Percentiles rank a stretch among this genome's conserved stretches.
These are phyloP conservation scores for Craterostigma plantagineum DNA, from an alignment of 257 asterid species.

Conservation along the genomic window DNA sequence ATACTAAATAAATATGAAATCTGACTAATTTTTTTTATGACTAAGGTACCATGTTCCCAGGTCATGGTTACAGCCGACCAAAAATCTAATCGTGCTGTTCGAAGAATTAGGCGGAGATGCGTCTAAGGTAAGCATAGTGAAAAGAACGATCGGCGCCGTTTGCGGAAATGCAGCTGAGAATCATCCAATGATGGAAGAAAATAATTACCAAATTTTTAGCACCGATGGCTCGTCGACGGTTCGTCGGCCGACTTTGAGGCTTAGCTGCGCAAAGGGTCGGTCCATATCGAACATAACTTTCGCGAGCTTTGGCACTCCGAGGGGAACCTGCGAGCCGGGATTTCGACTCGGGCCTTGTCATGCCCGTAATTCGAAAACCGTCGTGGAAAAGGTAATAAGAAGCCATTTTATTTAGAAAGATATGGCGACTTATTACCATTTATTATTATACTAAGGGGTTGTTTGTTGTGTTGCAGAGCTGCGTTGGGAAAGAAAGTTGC, in stretches of 20 bases:
- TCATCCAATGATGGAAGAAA: conserved; percentile 15
- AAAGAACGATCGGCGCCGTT: conserved; percentile 14
- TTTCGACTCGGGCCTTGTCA: conserved; percentile 30
- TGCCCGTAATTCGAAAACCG: conserved; percentile 19
- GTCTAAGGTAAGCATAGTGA: conserved; percentile 32
- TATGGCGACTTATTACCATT: neutral
- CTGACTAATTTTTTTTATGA: too few species aligned
- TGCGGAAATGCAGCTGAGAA: conserved; percentile 21
- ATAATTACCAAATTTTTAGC: conserved; percentile 13
- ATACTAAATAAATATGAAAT: too few species aligned
- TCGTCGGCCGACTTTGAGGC: conserved; percentile 24
- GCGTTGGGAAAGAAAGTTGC: conserved; percentile 36
- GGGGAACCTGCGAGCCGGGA: conserved; percentile 27
- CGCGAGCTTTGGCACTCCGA: conserved; percentile 45
- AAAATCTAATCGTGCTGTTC: conserved; percentile 43
- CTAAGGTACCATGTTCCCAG: conserved; percentile 3
- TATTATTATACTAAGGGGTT: too few species aligned
- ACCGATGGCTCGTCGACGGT: conserved; percentile 10
- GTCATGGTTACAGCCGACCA: conserved; percentile 55
- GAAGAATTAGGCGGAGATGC: conserved; percentile 82
- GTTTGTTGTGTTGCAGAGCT: conserved; percentile 24
- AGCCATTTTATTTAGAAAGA: neutral
- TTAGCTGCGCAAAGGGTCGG: conserved; percentile 25
- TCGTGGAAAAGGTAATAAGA: conserved; percentile 31
- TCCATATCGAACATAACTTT: conserved; percentile 30